A percentile compares a stretch with the other conserved stretches of the same genome.
Evolutionary conservation across 1,284 basidiomycete species (phyloP).

Genomic region (Ceratobasidium sp.): DNA sequence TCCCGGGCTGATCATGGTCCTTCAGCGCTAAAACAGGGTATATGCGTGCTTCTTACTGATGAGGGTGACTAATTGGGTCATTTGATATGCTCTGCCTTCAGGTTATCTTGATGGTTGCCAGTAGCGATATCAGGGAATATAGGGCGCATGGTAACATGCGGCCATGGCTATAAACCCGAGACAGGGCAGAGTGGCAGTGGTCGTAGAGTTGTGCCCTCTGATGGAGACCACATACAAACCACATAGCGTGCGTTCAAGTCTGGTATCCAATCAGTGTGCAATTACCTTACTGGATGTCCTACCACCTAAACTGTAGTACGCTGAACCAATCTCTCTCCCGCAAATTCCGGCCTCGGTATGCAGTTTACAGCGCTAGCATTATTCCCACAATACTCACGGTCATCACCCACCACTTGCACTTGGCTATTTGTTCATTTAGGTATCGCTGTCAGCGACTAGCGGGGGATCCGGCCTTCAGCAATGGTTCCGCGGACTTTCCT

Average conservation of each 20-base stretch:
- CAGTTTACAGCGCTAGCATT: too few relatives aligned
- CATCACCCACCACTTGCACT: neutral
- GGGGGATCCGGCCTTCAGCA: neutral
- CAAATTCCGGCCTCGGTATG: neutral
- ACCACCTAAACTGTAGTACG: too few relatives aligned
- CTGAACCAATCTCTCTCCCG: neutral
- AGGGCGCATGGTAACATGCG: neutral
- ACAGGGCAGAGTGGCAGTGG: too few relatives aligned
- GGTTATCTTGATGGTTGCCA: too few relatives aligned
- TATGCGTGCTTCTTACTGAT: neutral
- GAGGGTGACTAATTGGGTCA: neutral
- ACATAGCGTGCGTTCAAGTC: conserved; percentile 8
- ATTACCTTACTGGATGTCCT: neutral
- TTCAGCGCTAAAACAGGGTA: neutral
- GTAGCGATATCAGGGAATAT: too few relatives aligned
- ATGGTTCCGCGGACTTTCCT: conserved; percentile 11
- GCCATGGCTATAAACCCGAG: neutral
- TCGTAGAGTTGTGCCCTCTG: neutral
- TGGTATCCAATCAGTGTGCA: neutral
- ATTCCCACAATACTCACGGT: neutral
- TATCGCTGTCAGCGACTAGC: neutral
- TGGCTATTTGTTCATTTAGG: neutral
- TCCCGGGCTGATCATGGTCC: neutral
- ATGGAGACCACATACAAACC: conserved; percentile 29
- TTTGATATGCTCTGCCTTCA: too few relatives aligned